Evolutionary conservation across 108 stramenopile species (phyloP), one percentile per base, ranked within the genome.

Genomic region (Cyclostephanos tholiformis): DNA sequence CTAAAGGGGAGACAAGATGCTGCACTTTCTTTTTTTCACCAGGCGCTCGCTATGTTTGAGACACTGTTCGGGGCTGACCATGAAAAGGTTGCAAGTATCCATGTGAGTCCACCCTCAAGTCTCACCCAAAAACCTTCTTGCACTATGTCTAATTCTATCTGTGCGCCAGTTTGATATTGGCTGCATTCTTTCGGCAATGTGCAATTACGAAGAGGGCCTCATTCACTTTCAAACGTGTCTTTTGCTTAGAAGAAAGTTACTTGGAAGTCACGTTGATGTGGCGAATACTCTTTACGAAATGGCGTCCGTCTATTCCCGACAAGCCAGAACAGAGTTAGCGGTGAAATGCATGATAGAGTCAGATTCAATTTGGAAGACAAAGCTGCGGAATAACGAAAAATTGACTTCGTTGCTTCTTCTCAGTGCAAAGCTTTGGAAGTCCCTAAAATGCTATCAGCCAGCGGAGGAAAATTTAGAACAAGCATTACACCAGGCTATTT

Each of bases 201-300:
- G 87, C 1, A 71, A 91, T 55, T 83, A 79, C 11, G 84, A 77
- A 64, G 82, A 84, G 43, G 88, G 91, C 26, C 80, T 94, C 72
- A 79, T 75, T 23, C 71, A 91, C 22, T 89, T 88, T 53, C 79
- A 90, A 53, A 82, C 77, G 44, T 90, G 91, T 66, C 81, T 94
- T 2, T 72, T 80, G 16, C 87, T 85, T 38, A 78, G 93, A 25
- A 85, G 86, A 32, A 82, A 87, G 55, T 75, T 89, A 14, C 84
- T 90, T 48, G 91, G 91, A 4, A 75, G 81, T 61, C 93, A 94
- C 71, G 71, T 94, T 25, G 93, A 94, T 64, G 92, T 94, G 43
- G 92, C 92, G 12, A 85, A 77, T 65, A 89, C 88, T 25, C 63
- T 94, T 52, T 91, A 85, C 76, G 86, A 91, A 59, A 94, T 90